Conservation (phyloP, 1,284 basidiomycete genomes). For the Schizophyllum commune region DNA sequence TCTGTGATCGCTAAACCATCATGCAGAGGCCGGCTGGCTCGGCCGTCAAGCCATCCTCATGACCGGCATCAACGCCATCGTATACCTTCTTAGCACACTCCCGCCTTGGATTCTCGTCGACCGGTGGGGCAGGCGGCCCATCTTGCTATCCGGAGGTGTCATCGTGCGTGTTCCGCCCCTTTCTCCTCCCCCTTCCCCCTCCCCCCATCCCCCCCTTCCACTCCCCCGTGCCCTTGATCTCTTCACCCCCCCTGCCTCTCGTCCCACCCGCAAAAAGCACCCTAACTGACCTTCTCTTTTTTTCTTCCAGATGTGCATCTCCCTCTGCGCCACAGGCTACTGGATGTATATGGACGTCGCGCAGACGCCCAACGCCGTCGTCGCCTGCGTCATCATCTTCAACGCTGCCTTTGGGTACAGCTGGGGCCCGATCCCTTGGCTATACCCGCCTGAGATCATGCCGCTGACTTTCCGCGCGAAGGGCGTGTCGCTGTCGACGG, state of each 20-base stretch:
- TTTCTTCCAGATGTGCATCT: conserved; percentile 53
- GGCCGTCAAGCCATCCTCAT: conserved; percentile 94
- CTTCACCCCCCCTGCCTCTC: neutral
- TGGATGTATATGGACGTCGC: conserved; percentile 90
- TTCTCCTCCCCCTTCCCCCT: too few relatives aligned
- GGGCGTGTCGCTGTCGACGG: conserved; percentile 58
- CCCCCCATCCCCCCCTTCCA: conserved; percentile 8
- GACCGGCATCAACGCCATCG: conserved; percentile 90
- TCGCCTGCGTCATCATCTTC: conserved; percentile 85
- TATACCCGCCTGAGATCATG: conserved; percentile 93
- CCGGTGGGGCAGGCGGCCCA: conserved; percentile 80
- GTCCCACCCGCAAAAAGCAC: too few relatives aligned
- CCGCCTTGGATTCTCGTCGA: conserved; percentile 94
- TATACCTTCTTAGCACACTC: conserved; percentile 80
- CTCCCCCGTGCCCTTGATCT: neutral
- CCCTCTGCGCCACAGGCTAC: conserved; percentile 73
- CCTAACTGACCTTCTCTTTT: neutral
- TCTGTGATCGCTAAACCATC: too few relatives aligned
- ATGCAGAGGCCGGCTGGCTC: conserved; percentile 95
- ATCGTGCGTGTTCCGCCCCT: conserved; percentile 37
- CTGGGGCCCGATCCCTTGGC: conserved; percentile 78
- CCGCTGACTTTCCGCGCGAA: conserved; percentile 87
- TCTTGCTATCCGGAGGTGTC: conserved; percentile 82
- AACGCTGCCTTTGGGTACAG: conserved; percentile 89
- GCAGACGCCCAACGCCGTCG: conserved; percentile 81